phyloP scores from a whole-genome alignment of 805 yeast species.

The Hanseniaspora vineae region DNA sequence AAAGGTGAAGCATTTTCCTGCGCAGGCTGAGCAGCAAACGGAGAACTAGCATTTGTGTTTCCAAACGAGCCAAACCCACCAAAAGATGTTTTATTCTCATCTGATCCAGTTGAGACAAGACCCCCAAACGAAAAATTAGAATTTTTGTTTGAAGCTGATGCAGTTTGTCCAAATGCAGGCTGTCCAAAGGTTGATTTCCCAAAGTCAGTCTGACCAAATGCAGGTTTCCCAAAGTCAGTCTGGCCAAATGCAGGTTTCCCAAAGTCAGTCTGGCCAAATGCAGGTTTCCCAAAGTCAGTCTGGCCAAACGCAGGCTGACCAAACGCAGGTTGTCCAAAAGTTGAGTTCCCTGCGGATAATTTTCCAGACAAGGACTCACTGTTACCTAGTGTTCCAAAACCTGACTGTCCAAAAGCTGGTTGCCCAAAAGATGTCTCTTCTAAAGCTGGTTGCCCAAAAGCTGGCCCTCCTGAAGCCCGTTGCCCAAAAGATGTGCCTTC shows the following conservation, averaged over 20 bases:
- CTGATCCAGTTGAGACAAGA: neutral
- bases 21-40: neutral
- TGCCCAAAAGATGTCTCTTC: constrained; percentile 14
- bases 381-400: neutral
- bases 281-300: neutral
- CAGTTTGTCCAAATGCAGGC: constrained; percentile 11
- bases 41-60: neutral
- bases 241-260: constrained; percentile 10
- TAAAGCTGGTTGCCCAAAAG: constrained; percentile 13
- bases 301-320: neutral
- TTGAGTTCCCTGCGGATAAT: neutral
- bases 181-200: constrained; percentile 12
- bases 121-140: constrained; percentile 9
- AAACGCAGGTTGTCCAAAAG: neutral
- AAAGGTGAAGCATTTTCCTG: neutral
- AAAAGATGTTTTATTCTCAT: neutral
- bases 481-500: constrained; percentile 8
- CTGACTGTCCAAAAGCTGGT: constrained; percentile 5
- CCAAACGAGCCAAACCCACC: neutral
- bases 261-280: constrained; percentile 12
- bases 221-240: constrained; percentile 12
- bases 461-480: constrained; percentile 9
- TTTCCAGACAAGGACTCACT: neutral
- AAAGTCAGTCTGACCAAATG: constrained; percentile 13
- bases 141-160: neutral